These are phyloP conservation scores for Aspergillus fructus DNA, from an alignment of 2,329 filamentous ascomycete species.

Conservation along the genomic window DNA sequence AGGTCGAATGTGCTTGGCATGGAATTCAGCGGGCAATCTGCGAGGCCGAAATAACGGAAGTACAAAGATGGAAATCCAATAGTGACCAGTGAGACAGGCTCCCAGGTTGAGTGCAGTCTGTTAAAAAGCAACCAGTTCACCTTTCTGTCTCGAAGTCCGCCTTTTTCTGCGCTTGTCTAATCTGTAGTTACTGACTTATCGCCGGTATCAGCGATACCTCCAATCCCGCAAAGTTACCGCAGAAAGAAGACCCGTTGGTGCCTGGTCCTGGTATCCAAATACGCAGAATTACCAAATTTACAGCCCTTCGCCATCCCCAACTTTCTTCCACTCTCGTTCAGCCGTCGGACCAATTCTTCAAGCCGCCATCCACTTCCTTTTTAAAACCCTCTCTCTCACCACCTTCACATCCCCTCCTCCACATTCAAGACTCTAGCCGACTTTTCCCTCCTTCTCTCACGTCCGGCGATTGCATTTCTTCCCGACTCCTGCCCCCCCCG, in stretches of 20 bases:
- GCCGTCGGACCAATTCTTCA: conserved; percentile 3
- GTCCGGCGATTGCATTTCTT: conserved; percentile 10
- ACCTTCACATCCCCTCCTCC: conserved; percentile 12
- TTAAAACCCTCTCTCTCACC: conserved; percentile 15
- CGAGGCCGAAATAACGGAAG: conserved; percentile 19
- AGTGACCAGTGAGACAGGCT: conserved; percentile 3
- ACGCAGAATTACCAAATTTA: conserved; percentile 6
- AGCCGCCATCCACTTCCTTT: conserved; percentile 19
- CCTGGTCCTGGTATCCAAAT: conserved; percentile 19
- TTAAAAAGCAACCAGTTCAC: conserved; percentile 10
- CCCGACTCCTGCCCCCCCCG: conserved; percentile 2
- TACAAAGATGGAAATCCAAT: conserved; percentile 8
- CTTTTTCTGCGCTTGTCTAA: background rate
- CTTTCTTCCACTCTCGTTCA: background rate
- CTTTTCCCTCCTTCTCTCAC: conserved; percentile 9
- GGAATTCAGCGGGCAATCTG: conserved; percentile 15
- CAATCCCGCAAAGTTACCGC: conserved; percentile 9
- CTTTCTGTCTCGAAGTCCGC: background rate
- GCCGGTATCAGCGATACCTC: conserved; percentile 18
- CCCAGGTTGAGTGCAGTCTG: background rate
- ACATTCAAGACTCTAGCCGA: conserved; percentile 5
- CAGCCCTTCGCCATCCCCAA: conserved; percentile 7
- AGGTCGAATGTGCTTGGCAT: conserved; percentile 30
- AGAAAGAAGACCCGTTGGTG: conserved; percentile 10
- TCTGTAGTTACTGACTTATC: conserved; percentile 12